Evolutionary conservation across 1,284 basidiomycete genomes (phyloP), one percentile per base, ranked within the genome.

Genomic region (Trichosporon faecale): DNA sequence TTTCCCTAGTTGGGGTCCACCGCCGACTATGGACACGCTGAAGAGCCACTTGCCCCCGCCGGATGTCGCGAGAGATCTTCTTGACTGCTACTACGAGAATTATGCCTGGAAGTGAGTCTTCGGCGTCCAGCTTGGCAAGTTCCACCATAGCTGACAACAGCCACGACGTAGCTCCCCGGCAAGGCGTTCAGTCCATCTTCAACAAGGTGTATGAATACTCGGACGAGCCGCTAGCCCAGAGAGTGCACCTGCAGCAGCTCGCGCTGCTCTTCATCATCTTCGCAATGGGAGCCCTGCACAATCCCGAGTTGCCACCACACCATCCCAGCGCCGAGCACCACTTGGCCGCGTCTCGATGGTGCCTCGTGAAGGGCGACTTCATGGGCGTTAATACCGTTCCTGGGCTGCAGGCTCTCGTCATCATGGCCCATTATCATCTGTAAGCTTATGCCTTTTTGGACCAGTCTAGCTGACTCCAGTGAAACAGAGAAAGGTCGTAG

Each of bases 221-320:
- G 3, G 66, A 55, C 18, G 49, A 64, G 27, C 66, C 69, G 8
- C 23, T 63, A 2, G 16, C 64, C 2, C 40, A 52, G n/a, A 40
- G 63, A 6, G 66, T 72, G 16, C 75, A 79, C 64, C 73, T 75
- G 1, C 79, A 81, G 37, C 76, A 78, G 49, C 72, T 82, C 3
- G 79, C 77, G 0, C 70, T 80, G 1, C 66, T 81, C 9, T 80
- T 75, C 69, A 76, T 76, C 23, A 75, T 80, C 64, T 69, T 81
- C 14, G 80, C 80, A 1, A 75, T 81, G 70, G 80, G 80, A 2
- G 73, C 77, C 0, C 66, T 81, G 70, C 74, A 80, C 73, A 79
- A 76, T 64, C 75, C 79, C 44, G 75, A 82, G 65, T 55, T 83
- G 25, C 70, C 82, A 23, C 75, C 79, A 16, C 70, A 81, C 64